Evolutionary conservation across 176 grass and related monocot genomes (phyloP), one percentile per base, ranked within the genome.

Genomic region (Phragmites australis): DNA sequence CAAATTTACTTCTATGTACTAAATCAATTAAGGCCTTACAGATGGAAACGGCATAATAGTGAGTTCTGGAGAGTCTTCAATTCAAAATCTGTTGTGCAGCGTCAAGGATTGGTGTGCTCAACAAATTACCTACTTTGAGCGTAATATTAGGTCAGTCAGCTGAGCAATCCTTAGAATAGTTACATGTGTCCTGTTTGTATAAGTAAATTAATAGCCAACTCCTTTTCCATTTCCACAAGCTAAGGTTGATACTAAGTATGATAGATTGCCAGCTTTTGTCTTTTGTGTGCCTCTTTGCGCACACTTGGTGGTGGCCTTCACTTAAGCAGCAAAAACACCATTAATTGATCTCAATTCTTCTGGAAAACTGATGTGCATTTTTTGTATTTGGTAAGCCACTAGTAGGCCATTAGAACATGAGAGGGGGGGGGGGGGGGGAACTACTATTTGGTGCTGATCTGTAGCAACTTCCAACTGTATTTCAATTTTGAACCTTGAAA

Each of bases 401-500:
- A 34, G 29, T 62, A 62, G 29, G 13, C 31, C 29, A 34, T 34
- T 29, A 15, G 29, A 61, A 8, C 70, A 39, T n/a, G n/a, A n/a
- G n/a, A n/a, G n/a, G n/a, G n/a, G 19, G 18, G 37, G 30, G 17
- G n/a, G 21, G 1, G 4, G 32, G 37, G 34, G 18, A 34, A 39
- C 7, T 18, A 52, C 10, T 53, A 73, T 22, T n/a, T 37, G 9
- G 48, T n/a, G 5, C 70, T 49, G 18, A 25, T 72, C 3, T 48
- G 13, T 22, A 82, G 15, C 13, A 46, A 72, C 5, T 45, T 72
- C 79, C 19, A 46, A 82, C 3, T 72, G 14, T 72, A 61, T 72
- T 71, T 70, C 29, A 50, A 37, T 26, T 40, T 82, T 51, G 19
- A 40, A 84, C 41, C 45, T 43, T 70, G 31, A 30, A 49, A 70